Conservation (phyloP, 345 rosid species). For the Bruguiera sexangula region DNA sequence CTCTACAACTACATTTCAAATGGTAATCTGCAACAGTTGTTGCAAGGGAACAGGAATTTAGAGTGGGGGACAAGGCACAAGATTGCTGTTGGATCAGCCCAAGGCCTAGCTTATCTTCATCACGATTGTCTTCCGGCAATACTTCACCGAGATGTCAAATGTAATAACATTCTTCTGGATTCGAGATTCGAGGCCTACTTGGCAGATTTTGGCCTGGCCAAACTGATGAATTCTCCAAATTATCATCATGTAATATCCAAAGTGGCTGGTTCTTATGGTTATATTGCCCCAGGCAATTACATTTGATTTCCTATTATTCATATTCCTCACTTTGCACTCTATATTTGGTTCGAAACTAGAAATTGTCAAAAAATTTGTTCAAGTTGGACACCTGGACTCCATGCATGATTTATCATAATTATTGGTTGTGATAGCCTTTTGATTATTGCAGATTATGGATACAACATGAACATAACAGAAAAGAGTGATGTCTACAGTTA, state of each 20-base stretch:
- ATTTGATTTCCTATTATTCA: neutral
- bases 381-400: neutral
- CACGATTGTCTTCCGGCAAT: conserved; percentile 84
- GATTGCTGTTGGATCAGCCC: conserved; percentile 78
- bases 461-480: conserved; percentile 91
- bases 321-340: neutral
- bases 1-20: conserved; percentile 75
- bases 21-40: conserved; percentile 76
- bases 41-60: conserved; percentile 59
- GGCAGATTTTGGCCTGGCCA: conserved; percentile 88
- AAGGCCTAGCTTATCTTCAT: conserved; percentile 83
- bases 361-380: neutral
- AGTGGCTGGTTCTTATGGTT: conserved; percentile 88
- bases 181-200: conserved; percentile 74
- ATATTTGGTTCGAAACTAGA: too few species aligned
- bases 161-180: conserved; percentile 82
- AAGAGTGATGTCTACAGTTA: conserved; percentile 95
- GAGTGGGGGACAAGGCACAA: conserved; percentile 92
- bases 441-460: conserved; percentile 75
- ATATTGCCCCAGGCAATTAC: conserved; percentile 85
- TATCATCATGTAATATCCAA: conserved; percentile 75
- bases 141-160: conserved; percentile 85
- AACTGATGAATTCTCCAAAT: conserved; percentile 69
- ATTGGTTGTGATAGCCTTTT: neutral
- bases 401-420: neutral